A percentile compares a stretch with the other conserved stretches of the same genome.
These are phyloP conservation scores for Letharia columbiana DNA, from an alignment of 495 filamentous ascomycete genomes.

Conservation along the genomic window DNA sequence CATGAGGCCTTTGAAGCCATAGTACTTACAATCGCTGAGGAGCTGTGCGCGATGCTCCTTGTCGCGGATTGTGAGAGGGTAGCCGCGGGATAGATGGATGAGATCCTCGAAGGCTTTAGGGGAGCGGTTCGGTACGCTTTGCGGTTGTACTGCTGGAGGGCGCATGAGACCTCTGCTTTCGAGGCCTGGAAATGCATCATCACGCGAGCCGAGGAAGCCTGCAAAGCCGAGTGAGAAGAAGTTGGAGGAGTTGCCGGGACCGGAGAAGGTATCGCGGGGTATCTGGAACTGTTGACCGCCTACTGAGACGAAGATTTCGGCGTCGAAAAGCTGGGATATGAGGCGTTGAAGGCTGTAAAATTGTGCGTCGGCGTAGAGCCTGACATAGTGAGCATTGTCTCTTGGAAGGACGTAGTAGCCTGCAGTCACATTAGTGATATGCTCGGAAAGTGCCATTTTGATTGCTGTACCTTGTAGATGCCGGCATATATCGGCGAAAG, in stretches of 20 bases:
- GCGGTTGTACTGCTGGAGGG: slow-evolving; percentile 77
- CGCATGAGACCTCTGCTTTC: slow-evolving; percentile 73
- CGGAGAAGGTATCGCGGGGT: slow-evolving; percentile 76
- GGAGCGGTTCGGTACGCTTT: slow-evolving; percentile 68
- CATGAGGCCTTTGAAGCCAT: slow-evolving; percentile 83
- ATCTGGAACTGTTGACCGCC: slow-evolving; percentile 81
- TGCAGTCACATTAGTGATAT: slow-evolving; percentile 22
- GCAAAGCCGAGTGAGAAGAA: slow-evolving; percentile 93
- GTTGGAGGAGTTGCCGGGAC: slow-evolving; percentile 82
- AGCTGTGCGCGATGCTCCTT: slow-evolving; percentile 72
- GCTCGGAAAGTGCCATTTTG: not conserved
- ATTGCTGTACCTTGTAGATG: slow-evolving; percentile 65
- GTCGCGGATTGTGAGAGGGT: slow-evolving; percentile 68
- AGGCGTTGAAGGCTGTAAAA: slow-evolving; percentile 90
- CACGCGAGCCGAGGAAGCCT: slow-evolving; percentile 73
- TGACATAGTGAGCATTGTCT: slow-evolving; percentile 79
- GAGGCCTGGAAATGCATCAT: slow-evolving; percentile 80
- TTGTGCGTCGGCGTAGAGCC: slow-evolving; percentile 88
- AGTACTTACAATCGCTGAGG: slow-evolving; percentile 83
- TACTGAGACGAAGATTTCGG: slow-evolving; percentile 84
- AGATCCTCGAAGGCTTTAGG: slow-evolving; percentile 75
- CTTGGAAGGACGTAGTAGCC: slow-evolving; percentile 81
- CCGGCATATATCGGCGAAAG: slow-evolving; percentile 79
- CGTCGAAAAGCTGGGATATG: slow-evolving; percentile 88
- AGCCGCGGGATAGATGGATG: slow-evolving; percentile 80